A percentile compares a stretch with the other conserved stretches of the same genome.
These are phyloP conservation scores for Pleurotus citrinopileatus DNA, from an alignment of 768 basidiomycete genomes.

Conservation along the genomic window DNA sequence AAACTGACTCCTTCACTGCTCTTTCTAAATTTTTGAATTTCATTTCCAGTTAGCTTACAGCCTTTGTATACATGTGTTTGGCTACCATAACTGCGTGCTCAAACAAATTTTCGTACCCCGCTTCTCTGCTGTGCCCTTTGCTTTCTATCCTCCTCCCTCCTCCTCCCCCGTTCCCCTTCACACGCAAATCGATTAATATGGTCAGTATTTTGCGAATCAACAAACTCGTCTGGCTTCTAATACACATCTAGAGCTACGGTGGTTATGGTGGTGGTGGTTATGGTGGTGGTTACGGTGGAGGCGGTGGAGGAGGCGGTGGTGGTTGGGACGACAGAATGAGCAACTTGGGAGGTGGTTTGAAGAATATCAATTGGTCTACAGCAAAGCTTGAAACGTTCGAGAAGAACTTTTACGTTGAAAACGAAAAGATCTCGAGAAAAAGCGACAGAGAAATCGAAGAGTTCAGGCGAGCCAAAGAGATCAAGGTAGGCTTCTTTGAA, in stretches of 20 bases:
- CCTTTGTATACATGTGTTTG: not conserved
- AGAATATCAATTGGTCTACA: slow-evolving; percentile 79
- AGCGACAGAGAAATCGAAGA: slow-evolving; percentile 87
- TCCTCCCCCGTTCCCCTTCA: not conserved
- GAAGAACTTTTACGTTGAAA: slow-evolving; percentile 97
- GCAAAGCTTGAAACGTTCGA: slow-evolving; percentile 83
- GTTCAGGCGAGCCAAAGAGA: slow-evolving; percentile 81
- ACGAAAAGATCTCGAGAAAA: slow-evolving; percentile 75
- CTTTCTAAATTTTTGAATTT: too few species aligned
- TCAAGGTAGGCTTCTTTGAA: slow-evolving; percentile 68
- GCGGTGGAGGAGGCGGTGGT: slow-evolving; percentile 54
- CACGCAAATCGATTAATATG: not conserved
- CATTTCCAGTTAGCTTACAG: too few species aligned
- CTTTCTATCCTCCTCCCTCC: not conserved
- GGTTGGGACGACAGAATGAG: slow-evolving; percentile 71
- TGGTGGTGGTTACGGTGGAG: slow-evolving; percentile 41
- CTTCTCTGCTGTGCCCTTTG: not conserved
- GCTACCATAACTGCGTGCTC: not conserved
- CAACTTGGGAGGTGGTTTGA: slow-evolving; percentile 77
- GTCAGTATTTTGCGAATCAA: not conserved
- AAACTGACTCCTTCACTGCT: too few species aligned
- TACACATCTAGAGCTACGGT: slow-evolving; percentile 47
- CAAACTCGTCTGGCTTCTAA: not conserved
- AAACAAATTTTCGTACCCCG: slow-evolving; percentile 2
- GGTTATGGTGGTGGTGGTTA: slow-evolving; percentile 35